A percentile compares a stretch with the other conserved stretches of the same genome.
Evolutionary conservation across 2,329 filamentous ascomycete species (phyloP).

Genomic region (Colletotrichum orbiculare): DNA sequence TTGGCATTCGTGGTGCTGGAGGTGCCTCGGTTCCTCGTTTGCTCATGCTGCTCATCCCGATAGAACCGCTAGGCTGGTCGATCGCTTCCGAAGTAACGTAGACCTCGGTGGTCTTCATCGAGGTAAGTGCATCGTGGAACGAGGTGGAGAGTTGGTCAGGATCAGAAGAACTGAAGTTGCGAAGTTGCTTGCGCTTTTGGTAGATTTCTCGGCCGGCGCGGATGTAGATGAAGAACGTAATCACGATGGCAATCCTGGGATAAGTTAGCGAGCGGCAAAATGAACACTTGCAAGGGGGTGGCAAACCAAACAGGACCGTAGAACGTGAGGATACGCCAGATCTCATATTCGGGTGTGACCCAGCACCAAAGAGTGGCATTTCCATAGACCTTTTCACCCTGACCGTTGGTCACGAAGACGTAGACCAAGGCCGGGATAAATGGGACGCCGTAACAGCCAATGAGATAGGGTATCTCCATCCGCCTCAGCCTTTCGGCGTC

Average conservation of each 20-base stretch:
- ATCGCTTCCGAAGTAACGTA: slow-evolving; percentile 66
- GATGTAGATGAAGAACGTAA: slow-evolving; percentile 74
- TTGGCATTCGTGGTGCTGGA: slow-evolving; percentile 14
- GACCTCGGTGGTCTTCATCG: slow-evolving; percentile 72
- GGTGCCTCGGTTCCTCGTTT: slow-evolving; percentile 39
- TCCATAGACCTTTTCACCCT: slow-evolving; percentile 73
- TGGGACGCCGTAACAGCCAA: slow-evolving; percentile 78
- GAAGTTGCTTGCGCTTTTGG: slow-evolving; percentile 71
- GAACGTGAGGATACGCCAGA: slow-evolving; percentile 78
- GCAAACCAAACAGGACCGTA: slow-evolving; percentile 78
- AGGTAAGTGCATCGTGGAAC: slow-evolving; percentile 57
- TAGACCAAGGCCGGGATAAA: slow-evolving; percentile 75
- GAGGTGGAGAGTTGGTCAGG: slow-evolving; percentile 49
- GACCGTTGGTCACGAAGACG: slow-evolving; percentile 68
- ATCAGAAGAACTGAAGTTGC: slow-evolving; percentile 62
- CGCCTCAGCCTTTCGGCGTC: slow-evolving; percentile 70
- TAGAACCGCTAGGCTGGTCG: slow-evolving; percentile 41
- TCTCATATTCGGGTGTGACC: slow-evolving; percentile 74
- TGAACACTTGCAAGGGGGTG: neutral
- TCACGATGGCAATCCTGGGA: slow-evolving; percentile 67
- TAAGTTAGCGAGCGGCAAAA: slow-evolving; percentile 33
- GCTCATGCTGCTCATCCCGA: slow-evolving; percentile 48
- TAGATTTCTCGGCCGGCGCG: slow-evolving; percentile 75
- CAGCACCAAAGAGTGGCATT: slow-evolving; percentile 86
- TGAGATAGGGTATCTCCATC: slow-evolving; percentile 77